These are phyloP conservation scores for Backusella circina DNA, from an alignment of 192 early-diverging fungal genomes.

Conservation along the genomic window DNA sequence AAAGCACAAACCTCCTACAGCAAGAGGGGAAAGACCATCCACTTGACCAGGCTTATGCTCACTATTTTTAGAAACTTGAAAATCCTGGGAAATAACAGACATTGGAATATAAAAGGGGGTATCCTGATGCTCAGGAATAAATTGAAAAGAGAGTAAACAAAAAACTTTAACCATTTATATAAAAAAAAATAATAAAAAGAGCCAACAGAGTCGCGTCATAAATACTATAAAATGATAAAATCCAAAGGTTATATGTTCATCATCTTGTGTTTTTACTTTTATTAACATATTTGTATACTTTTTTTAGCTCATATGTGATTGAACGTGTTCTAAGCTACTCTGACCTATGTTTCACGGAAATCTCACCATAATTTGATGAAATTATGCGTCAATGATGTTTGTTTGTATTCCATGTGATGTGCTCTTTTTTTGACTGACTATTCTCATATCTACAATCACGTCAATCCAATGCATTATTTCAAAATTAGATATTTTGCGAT, in stretches of 20 bases:
- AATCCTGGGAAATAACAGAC: neutral
- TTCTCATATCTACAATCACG: neutral
- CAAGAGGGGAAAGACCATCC: neutral
- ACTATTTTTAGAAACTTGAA: neutral
- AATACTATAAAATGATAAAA: neutral
- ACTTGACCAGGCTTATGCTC: neutral
- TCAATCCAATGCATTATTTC: neutral
- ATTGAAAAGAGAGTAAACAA: neutral
- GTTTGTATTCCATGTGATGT: neutral
- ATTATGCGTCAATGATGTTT: neutral
- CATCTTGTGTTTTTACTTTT: neutral
- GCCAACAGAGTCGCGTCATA: neutral
- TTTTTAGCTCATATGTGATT: neutral
- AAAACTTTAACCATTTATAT: neutral
- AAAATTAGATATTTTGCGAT: neutral
- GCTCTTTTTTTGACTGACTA: neutral
- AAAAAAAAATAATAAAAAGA: neutral
- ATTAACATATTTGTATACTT: neutral
- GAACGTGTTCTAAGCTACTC: neutral
- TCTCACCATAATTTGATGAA: neutral
- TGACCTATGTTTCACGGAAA: neutral
- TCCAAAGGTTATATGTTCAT: neutral
- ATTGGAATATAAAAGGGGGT: neutral
- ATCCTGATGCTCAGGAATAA: neutral
- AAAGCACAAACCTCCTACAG: neutral